These are phyloP conservation scores for Phytophthora cryptogea DNA, from an alignment of 352 stramenopile genomes.

Conservation along the genomic window DNA sequence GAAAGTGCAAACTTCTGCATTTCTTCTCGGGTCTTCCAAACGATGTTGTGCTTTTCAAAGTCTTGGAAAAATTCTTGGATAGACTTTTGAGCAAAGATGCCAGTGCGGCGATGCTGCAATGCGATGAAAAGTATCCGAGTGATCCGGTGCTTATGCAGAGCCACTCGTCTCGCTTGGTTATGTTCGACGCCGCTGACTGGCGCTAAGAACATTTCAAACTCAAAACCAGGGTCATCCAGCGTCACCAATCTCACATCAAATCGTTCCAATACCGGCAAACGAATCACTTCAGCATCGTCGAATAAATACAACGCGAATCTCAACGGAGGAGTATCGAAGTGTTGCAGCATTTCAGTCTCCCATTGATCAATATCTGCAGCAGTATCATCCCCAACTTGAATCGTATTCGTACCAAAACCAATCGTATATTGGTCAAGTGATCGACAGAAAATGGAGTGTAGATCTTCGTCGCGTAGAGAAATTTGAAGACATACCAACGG, in stretches of 20 bases:
- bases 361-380: conserved; percentile 13
- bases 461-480: conserved; percentile 5
- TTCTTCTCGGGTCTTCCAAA: conserved; percentile 17
- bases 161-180: conserved; percentile 17
- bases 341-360: conserved; percentile 15
- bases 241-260: conserved; percentile 22
- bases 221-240: conserved; percentile 18
- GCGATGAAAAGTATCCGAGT: conserved; percentile 20
- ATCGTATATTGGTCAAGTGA: neutral
- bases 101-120: conserved; percentile 2
- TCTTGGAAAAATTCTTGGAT: conserved; percentile 21
- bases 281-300: conserved; percentile 31
- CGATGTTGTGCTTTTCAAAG: conserved; percentile 5
- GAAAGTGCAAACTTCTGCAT: conserved; percentile 24
- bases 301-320: conserved; percentile 37
- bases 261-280: conserved; percentile 7
- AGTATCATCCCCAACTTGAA: conserved; percentile 3
- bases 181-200: conserved; percentile 7
- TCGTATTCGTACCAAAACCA: neutral
- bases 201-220: conserved; percentile 15
- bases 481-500: conserved; percentile 21
- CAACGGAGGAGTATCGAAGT: conserved; percentile 1
- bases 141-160: conserved; percentile 15
- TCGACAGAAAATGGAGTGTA: conserved; percentile 21
- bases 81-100: conserved; percentile 27